phyloP scores from a whole-genome alignment of 306 rosid species.

The Abrus precatorius region DNA sequence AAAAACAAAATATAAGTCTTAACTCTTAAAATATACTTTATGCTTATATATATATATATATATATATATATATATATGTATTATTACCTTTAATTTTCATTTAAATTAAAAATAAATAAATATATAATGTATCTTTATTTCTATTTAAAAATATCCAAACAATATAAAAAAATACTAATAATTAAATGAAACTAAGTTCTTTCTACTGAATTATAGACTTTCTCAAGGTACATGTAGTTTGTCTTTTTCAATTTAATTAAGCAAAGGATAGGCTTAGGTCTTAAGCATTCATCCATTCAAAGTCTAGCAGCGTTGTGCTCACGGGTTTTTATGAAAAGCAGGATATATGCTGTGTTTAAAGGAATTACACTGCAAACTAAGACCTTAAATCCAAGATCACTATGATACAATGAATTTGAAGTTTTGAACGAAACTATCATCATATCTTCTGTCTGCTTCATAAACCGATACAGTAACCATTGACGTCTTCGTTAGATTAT shows the following conservation, averaged over 20 bases:
- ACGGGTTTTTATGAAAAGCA: conserved; percentile 27
- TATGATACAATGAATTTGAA: not conserved
- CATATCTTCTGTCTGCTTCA: not conserved
- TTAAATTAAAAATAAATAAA: no score
- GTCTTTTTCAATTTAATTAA: conserved; percentile 6
- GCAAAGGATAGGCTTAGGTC: not conserved
- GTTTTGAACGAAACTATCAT: not conserved
- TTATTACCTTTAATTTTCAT: no score
- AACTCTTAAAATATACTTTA: not conserved
- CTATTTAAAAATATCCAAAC: no score
- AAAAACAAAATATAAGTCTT: not conserved
- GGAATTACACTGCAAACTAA: not conserved
- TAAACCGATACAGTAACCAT: not conserved
- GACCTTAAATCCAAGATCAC: conserved; percentile 1
- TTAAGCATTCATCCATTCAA: conserved; percentile 2
- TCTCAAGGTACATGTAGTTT: not conserved
- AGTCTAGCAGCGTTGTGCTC: conserved; percentile 40
- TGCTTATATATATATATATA: no score
- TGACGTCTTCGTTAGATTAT: no score
- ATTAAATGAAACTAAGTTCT: not conserved
- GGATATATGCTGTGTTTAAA: no score
- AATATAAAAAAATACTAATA: not conserved
- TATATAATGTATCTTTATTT: no score
- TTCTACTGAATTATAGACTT: not conserved
- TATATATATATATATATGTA: no score